Evolutionary conservation across 352 stramenopile genomes (phyloP).

Genomic region (Phytopythium ostracodes): DNA sequence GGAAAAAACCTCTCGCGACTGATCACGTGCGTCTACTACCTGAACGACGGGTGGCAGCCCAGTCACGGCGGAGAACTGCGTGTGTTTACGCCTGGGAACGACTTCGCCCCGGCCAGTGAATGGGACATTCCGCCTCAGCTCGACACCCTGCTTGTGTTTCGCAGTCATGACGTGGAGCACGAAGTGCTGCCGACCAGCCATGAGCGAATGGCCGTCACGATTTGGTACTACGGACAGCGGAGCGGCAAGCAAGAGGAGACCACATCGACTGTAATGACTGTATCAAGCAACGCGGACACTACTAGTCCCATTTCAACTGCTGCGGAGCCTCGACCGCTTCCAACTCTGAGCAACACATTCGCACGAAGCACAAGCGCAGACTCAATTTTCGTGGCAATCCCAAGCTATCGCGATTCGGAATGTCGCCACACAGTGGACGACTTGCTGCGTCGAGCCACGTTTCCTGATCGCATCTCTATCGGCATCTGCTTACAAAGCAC

Average conservation of each 20-base stretch:
- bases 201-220: slow-evolving; percentile 89
- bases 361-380: not conserved
- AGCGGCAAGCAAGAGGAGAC: not conserved
- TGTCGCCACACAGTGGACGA: slow-evolving; percentile 82
- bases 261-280: not conserved
- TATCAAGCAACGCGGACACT: too few relatives aligned
- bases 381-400: slow-evolving; percentile 93
- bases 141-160: slow-evolving; percentile 91
- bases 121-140: slow-evolving; percentile 81
- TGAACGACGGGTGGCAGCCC: slow-evolving; percentile 70
- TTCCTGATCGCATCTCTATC: slow-evolving; percentile 69
- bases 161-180: slow-evolving; percentile 89
- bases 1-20: slow-evolving; percentile 31
- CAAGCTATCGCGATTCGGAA: slow-evolving; percentile 92
- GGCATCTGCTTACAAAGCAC: slow-evolving; percentile 89
- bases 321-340: slow-evolving; percentile 9
- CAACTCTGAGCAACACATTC: not conserved
- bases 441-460: slow-evolving; percentile 49
- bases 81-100: slow-evolving; percentile 38
- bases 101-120: slow-evolving; percentile 11
- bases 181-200: slow-evolving; percentile 80
- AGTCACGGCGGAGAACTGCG: slow-evolving; percentile 62
- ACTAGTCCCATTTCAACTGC: too few relatives aligned
- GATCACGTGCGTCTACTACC: slow-evolving; percentile 86
- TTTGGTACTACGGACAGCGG: slow-evolving; percentile 90